phyloP scores from a whole-genome alignment of 208 protist genomes.

The Leishmania major region DNA sequence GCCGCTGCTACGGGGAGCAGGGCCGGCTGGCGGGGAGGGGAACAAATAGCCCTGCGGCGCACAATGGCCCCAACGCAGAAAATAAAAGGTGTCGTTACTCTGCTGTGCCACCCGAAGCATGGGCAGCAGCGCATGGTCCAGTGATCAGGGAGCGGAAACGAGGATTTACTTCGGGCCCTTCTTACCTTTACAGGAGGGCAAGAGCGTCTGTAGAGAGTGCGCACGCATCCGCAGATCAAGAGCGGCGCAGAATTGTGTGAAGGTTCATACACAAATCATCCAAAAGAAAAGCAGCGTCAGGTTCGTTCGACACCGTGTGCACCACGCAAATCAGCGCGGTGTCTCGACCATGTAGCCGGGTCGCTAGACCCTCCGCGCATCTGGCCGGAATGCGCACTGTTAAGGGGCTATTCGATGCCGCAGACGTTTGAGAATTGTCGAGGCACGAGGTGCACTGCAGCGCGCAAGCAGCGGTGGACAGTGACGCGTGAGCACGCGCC shows the following conservation, averaged over 20 bases:
- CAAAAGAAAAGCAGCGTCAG: constrained; percentile 4
- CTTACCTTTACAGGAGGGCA: background rate
- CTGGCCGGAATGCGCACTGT: background rate
- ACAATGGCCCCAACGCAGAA: no score
- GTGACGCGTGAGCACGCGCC: background rate
- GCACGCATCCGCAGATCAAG: background rate
- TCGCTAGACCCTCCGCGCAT: background rate
- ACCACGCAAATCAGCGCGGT: constrained; percentile 8
- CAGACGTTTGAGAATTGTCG: background rate
- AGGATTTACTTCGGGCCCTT: background rate
- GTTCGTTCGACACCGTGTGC: background rate
- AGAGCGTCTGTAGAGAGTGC: background rate
- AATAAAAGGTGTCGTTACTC: background rate
- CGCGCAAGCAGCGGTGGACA: background rate
- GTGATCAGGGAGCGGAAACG: background rate
- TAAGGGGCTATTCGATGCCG: background rate
- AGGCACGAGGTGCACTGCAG: background rate
- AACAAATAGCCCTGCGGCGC: background rate
- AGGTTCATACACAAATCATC: constrained; percentile 1
- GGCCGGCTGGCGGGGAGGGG: background rate
- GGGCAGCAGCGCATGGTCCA: background rate
- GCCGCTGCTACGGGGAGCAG: no score
- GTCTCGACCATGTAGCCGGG: background rate
- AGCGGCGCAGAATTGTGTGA: background rate
- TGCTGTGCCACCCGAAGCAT: no score